phyloP scores from a whole-genome alignment of 2,329 filamentous ascomycete species.

The Sporothrix curviconia region DNA sequence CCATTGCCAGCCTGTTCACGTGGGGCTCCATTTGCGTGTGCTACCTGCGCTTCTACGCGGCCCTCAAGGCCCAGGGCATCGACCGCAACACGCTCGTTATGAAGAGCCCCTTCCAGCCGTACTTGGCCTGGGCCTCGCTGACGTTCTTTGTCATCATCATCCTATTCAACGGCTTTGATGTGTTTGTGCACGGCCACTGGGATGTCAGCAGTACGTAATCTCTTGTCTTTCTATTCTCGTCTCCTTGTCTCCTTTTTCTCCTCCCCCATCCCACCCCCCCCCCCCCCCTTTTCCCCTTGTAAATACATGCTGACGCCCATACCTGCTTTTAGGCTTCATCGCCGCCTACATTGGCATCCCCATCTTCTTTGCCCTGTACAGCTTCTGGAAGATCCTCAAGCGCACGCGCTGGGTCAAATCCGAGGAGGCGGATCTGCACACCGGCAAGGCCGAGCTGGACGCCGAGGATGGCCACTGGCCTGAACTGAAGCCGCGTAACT shows the following conservation, averaged over 20 bases:
- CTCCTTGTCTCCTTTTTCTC: background rate
- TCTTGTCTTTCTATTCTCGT: background rate
- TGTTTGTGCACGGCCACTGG: slow-evolving; percentile 54
- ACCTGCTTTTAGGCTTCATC: too few relatives aligned
- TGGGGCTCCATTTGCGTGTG: slow-evolving; percentile 62
- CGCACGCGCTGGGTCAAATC: slow-evolving; percentile 34
- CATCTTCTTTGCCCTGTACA: slow-evolving; percentile 54
- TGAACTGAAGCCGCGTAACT: slow-evolving; percentile 43
- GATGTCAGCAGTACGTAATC: slow-evolving; percentile 10
- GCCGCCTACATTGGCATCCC: slow-evolving; percentile 57
- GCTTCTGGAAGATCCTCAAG: slow-evolving; percentile 51
- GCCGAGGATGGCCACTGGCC: slow-evolving; percentile 35
- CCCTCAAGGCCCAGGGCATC: slow-evolving; percentile 58
- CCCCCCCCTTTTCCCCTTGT: too few relatives aligned
- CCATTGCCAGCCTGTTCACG: slow-evolving; percentile 63
- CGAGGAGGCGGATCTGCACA: slow-evolving; percentile 48
- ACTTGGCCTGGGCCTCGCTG: slow-evolving; percentile 57
- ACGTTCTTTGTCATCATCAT: slow-evolving; percentile 61
- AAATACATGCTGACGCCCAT: slow-evolving; percentile 65
- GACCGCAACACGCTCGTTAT: slow-evolving; percentile 59
- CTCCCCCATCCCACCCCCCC: slow-evolving; percentile 37
- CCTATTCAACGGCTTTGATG: slow-evolving; percentile 65
- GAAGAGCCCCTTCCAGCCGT: slow-evolving; percentile 61
- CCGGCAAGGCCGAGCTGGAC: slow-evolving; percentile 54
- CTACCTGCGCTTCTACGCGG: slow-evolving; percentile 63